Evolutionary conservation across 2,329 filamentous ascomycete species (phyloP).

Genomic region (Boeremia lycopersici): DNA sequence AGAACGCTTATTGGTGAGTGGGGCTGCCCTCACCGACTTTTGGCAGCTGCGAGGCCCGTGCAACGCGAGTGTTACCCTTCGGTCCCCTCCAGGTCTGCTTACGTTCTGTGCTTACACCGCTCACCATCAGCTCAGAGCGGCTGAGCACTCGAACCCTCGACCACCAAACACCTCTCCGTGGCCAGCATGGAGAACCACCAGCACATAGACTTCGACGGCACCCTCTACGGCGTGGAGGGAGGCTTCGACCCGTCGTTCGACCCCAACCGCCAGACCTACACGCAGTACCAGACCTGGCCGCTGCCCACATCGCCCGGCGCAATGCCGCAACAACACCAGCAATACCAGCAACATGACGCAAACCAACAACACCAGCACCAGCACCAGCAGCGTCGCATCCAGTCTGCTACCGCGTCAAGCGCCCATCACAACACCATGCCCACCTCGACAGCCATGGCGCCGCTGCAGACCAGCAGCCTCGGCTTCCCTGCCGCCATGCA

Average conservation of each 20-base stretch:
- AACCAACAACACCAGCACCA: conserved; percentile 23
- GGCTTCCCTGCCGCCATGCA: conserved; percentile 42
- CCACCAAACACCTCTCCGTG: conserved; percentile 29
- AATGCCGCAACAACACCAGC: conserved; percentile 35
- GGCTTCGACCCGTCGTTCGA: conserved; percentile 48
- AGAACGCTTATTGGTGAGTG: conserved; percentile 18
- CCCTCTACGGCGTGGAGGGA: conserved; percentile 45
- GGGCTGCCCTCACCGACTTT: conserved; percentile 20
- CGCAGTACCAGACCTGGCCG: conserved; percentile 47
- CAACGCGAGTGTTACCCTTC: conserved; percentile 19
- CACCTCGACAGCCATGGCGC: conserved; percentile 36
- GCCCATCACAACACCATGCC: conserved; percentile 28
- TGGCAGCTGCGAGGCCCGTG: conserved; percentile 18
- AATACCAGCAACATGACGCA: conserved; percentile 18
- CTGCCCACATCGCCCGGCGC: conserved; percentile 43
- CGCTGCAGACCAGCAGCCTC: conserved; percentile 42
- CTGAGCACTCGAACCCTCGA: conserved; percentile 36
- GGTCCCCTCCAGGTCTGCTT: conserved; percentile 19
- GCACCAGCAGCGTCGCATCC: conserved; percentile 36
- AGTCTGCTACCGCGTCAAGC: conserved; percentile 35
- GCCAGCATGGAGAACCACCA: conserved; percentile 51
- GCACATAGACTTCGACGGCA: conserved; percentile 47
- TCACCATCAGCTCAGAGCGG: conserved; percentile 43
- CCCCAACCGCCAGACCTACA: conserved; percentile 41
- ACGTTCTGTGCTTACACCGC: conserved; percentile 30